A percentile compares a stretch with the other conserved stretches of the same genome.
Conservation (phyloP, 805 yeast species). For the Saccharomyces mikatae region DNA sequence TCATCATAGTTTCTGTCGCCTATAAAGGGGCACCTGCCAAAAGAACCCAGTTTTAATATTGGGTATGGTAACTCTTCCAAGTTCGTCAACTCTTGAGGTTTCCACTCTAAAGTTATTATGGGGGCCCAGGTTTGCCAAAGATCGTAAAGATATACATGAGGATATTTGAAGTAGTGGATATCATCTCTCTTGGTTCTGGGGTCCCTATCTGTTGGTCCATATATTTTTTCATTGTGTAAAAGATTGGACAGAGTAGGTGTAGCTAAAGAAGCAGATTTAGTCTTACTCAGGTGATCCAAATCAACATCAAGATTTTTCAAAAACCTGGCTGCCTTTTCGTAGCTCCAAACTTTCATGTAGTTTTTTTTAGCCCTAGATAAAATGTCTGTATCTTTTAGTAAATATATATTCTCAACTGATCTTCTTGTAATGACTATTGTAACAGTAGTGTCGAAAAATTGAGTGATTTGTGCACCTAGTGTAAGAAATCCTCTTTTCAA, state of each 20-base stretch:
- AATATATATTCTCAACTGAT: conserved; percentile 33
- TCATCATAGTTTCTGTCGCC: conserved; percentile 39
- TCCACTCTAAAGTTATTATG: conserved; percentile 78
- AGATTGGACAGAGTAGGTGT: conserved; percentile 46
- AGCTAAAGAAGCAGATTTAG: conserved; percentile 18
- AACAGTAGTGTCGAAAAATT: conserved; percentile 51
- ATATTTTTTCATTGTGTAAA: conserved; percentile 73
- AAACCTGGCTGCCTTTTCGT: conserved; percentile 76
- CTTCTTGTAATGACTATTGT: conserved; percentile 77
- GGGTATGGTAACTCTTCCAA: conserved; percentile 34
- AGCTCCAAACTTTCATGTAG: conserved; percentile 78
- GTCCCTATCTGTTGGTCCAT: conserved; percentile 84
- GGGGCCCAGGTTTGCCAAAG: conserved; percentile 72
- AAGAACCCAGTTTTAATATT: conserved; percentile 25
- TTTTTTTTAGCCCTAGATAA: conserved; percentile 51
- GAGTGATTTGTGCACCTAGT: conserved; percentile 50
- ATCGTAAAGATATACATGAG: conserved; percentile 75
- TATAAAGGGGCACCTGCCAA: conserved; percentile 79
- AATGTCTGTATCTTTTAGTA: conserved; percentile 49
- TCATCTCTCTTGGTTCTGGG: conserved; percentile 81
- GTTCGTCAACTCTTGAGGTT: conserved; percentile 27
- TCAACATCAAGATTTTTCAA: conserved; percentile 53
- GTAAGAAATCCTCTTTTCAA: conserved; percentile 28
- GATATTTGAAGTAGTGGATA: conserved; percentile 67
- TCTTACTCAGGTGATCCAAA: conserved; percentile 22